Conservation (phyloP, 2,329 filamentous ascomycete genomes). For the Pseudogymnoascus sp. region DNA sequence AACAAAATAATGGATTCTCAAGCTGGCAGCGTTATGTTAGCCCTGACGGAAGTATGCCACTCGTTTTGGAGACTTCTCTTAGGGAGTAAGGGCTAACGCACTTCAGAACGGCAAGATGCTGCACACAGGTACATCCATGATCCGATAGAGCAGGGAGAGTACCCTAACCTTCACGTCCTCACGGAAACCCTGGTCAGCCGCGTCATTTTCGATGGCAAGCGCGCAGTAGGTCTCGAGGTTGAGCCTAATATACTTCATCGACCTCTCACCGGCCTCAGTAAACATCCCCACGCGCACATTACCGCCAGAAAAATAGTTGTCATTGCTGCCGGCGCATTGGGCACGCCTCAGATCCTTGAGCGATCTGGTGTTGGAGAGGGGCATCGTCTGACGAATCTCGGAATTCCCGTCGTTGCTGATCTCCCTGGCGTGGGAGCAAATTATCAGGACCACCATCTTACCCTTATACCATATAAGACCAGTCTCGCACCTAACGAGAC, state of each 20-base stretch:
- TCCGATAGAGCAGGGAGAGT: slow-evolving; percentile 37
- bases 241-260: slow-evolving; percentile 39
- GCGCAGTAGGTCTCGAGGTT: slow-evolving; percentile 52
- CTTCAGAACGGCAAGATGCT: slow-evolving; percentile 42
- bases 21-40: slow-evolving; percentile 41
- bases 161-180: slow-evolving; percentile 52
- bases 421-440: slow-evolving; percentile 44
- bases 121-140: slow-evolving; percentile 48
- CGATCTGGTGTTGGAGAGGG: slow-evolving; percentile 52
- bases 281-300: slow-evolving; percentile 29
- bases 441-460: slow-evolving; percentile 48
- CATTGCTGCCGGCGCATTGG: slow-evolving; percentile 31
- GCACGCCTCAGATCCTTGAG: slow-evolving; percentile 42
- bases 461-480: slow-evolving; percentile 44
- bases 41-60: slow-evolving; percentile 33
- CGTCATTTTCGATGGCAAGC: slow-evolving; percentile 44
- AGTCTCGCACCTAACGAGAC: slow-evolving; percentile 38
- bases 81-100: background rate
- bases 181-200: slow-evolving; percentile 46
- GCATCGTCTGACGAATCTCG: slow-evolving; percentile 38
- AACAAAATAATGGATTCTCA: slow-evolving; percentile 29
- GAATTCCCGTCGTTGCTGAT: slow-evolving; percentile 37
- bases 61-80: background rate
- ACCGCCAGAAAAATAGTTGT: slow-evolving; percentile 47
- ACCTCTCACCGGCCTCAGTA: slow-evolving; percentile 22